Evolutionary conservation across 768 basidiomycete genomes (phyloP).

Genomic region (Rhodocollybia butyracea): DNA sequence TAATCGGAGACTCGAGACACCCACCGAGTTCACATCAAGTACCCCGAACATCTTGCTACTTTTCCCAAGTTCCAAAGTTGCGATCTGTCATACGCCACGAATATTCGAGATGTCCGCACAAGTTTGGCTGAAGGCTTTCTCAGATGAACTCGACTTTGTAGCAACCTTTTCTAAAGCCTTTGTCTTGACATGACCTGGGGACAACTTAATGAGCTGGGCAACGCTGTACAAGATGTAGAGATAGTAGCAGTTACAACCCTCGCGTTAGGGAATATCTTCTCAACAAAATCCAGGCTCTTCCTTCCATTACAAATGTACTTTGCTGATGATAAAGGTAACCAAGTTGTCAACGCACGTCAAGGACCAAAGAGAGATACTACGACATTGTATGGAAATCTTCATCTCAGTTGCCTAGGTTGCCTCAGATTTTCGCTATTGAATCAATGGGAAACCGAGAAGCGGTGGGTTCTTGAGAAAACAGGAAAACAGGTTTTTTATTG

Average conservation of each 20-base stretch:
- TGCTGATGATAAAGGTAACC: background rate
- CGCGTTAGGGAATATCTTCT: background rate
- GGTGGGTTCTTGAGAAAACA: too few relatives aligned
- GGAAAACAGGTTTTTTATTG: too few relatives aligned
- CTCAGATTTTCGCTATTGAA: too few relatives aligned
- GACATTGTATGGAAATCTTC: background rate
- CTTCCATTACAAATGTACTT: background rate
- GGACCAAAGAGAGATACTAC: background rate
- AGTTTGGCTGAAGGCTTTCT: background rate
- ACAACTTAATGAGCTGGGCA: background rate
- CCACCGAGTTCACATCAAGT: background rate
- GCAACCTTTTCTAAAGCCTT: background rate
- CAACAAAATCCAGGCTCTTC: background rate
- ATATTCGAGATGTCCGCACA: background rate
- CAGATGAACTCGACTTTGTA: background rate
- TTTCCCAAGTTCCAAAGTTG: background rate
- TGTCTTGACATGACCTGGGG: background rate
- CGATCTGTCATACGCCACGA: background rate
- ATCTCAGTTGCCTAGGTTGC: too few relatives aligned
- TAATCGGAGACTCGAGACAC: background rate
- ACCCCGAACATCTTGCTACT: background rate
- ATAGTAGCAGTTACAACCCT: background rate
- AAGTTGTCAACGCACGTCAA: background rate
- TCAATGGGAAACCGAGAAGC: too few relatives aligned
- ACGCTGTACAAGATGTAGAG: background rate